Evolutionary conservation across 306 rosid species (phyloP).

Genomic region (Dryas octopetala): DNA sequence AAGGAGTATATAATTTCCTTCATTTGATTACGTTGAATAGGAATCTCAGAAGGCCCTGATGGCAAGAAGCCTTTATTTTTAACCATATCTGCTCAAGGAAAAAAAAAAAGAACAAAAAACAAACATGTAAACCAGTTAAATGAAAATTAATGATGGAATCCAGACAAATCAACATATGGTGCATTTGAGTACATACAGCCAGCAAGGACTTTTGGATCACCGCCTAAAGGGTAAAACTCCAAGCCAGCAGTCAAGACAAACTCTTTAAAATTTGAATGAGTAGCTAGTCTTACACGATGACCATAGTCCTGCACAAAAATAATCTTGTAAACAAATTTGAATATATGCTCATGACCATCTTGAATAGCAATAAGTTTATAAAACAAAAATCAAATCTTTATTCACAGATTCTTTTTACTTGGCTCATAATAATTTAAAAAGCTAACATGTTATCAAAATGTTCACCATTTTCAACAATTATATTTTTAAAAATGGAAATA

Average conservation of each 20-base stretch:
- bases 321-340: slow-evolving; percentile 6
- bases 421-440: background rate
- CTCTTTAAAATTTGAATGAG: slow-evolving; percentile 98
- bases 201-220: slow-evolving; percentile 97
- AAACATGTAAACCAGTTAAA: slow-evolving; percentile 9
- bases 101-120: slow-evolving; percentile 6
- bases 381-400: background rate
- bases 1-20: slow-evolving; percentile 85
- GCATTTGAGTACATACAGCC: slow-evolving; percentile 74
- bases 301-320: slow-evolving; percentile 84
- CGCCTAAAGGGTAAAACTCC: slow-evolving; percentile 96
- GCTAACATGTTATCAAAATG: background rate
- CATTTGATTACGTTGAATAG: slow-evolving; percentile 83
- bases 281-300: slow-evolving; percentile 96
- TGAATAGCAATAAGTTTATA: background rate
- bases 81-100: slow-evolving; percentile 77
- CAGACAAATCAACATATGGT: slow-evolving; percentile 24
- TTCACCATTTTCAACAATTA: background rate
- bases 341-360: slow-evolving; percentile 10
- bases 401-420: background rate
- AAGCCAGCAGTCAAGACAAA: slow-evolving; percentile 97
- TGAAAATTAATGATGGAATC: slow-evolving; percentile 11
- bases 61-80: slow-evolving; percentile 98
- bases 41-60: slow-evolving; percentile 98
- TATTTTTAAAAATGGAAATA: background rate